phyloP scores from a whole-genome alignment of 768 basidiomycete genomes.

The Paxillus ammoniavirescens region DNA sequence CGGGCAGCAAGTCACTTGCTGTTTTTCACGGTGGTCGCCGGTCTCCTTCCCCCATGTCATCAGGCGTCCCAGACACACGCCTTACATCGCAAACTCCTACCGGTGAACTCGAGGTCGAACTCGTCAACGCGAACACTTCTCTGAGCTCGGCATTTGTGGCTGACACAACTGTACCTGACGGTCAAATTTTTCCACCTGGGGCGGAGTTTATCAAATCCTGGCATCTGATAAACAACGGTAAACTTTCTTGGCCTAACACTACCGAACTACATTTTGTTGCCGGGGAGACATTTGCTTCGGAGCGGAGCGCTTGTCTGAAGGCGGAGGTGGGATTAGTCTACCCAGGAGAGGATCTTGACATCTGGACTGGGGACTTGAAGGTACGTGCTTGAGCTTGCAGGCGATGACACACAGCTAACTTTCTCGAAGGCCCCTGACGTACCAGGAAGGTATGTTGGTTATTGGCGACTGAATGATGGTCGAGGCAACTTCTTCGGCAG shows the following conservation, averaged over 20 bases:
- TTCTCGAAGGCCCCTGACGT: slow-evolving; percentile 61
- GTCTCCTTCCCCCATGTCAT: slow-evolving; percentile 13
- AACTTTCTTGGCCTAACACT: slow-evolving; percentile 59
- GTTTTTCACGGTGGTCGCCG: slow-evolving; percentile 32
- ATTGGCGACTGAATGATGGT: slow-evolving; percentile 70
- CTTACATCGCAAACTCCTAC: not conserved
- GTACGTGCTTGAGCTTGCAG: slow-evolving; percentile 30
- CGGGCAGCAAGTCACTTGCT: slow-evolving; percentile 26
- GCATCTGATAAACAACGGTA: slow-evolving; percentile 68
- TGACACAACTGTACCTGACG: slow-evolving; percentile 72
- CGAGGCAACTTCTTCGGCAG: slow-evolving; percentile 59
- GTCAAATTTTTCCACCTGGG: slow-evolving; percentile 76
- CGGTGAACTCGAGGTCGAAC: not conserved
- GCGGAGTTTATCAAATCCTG: slow-evolving; percentile 86
- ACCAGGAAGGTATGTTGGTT: slow-evolving; percentile 71
- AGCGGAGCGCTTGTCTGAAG: slow-evolving; percentile 23
- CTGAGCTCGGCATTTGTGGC: slow-evolving; percentile 58
- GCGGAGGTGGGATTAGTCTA: slow-evolving; percentile 56
- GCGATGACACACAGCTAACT: slow-evolving; percentile 2
- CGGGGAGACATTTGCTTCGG: slow-evolving; percentile 57
- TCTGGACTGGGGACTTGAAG: slow-evolving; percentile 77
- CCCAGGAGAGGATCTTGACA: slow-evolving; percentile 56
- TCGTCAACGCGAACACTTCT: not conserved
- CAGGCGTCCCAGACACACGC: slow-evolving; percentile 1
- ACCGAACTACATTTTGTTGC: slow-evolving; percentile 72